Conservation (phyloP, 768 basidiomycete genomes). For the Saitozyma podzolica region DNA sequence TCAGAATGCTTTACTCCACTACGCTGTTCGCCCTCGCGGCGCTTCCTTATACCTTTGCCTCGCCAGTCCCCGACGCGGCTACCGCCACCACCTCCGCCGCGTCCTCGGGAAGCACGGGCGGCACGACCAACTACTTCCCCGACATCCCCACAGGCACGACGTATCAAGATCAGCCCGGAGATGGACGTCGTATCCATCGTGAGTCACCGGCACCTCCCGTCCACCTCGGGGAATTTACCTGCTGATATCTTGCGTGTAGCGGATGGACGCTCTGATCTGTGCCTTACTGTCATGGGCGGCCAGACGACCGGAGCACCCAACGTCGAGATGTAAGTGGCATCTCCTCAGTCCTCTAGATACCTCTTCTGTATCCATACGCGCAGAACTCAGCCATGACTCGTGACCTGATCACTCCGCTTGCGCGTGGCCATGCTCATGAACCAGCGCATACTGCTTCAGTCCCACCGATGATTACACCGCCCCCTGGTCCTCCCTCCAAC, state of each 20-base stretch:
- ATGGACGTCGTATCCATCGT: constrained; percentile 1
- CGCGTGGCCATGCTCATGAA: neutral
- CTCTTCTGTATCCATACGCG: too few relatives aligned
- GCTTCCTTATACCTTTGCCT: neutral
- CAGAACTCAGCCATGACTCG: too few relatives aligned
- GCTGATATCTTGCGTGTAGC: constrained; percentile 1
- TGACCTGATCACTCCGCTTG: neutral
- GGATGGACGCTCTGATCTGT: constrained; percentile 7
- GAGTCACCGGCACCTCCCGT: neutral
- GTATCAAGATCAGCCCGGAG: neutral
- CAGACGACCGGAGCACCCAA: constrained; percentile 1
- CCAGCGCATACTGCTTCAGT: constrained; percentile 1
- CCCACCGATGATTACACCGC: neutral
- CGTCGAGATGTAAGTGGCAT: constrained; percentile 4
- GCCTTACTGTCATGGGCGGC: constrained; percentile 9
- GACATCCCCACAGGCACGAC: neutral
- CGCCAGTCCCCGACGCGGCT: neutral
- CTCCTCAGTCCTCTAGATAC: too few relatives aligned
- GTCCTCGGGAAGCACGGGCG: too few relatives aligned
- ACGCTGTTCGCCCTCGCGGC: neutral
- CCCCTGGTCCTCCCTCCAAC: neutral
- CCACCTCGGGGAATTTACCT: neutral
- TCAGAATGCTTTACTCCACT: neutral
- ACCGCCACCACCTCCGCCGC: too few relatives aligned
- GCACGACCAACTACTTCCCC: neutral